phyloP scores from a whole-genome alignment of 441 rosid genomes.

The Gossypium schwendimanii region DNA sequence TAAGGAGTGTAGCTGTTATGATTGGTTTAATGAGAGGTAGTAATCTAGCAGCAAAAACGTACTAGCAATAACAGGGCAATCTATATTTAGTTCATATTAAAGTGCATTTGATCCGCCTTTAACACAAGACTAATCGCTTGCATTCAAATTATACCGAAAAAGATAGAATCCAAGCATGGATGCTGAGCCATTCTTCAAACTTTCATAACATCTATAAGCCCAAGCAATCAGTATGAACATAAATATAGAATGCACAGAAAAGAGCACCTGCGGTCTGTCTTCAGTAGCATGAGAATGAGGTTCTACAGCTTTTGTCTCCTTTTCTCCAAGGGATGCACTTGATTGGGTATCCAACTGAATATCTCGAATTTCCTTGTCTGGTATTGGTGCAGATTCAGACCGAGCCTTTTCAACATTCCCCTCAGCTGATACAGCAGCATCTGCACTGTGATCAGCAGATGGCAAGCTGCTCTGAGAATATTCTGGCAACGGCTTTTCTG shows the following conservation, averaged over 20 bases:
- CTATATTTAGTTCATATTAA: background rate
- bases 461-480: constrained; percentile 18
- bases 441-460: constrained; percentile 25
- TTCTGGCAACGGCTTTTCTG: constrained; percentile 26
- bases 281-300: constrained; percentile 13
- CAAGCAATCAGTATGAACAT: background rate
- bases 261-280: constrained; percentile 35
- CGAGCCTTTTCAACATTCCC: constrained; percentile 22
- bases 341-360: constrained; percentile 19
- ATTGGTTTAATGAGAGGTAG: background rate
- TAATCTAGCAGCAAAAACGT: background rate
- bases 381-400: constrained; percentile 28
- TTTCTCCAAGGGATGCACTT: constrained; percentile 24
- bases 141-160: background rate
- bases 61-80: background rate
- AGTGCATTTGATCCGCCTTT: background rate
- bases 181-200: background rate
- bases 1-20: background rate
- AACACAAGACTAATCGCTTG: background rate
- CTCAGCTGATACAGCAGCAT: constrained; percentile 26
- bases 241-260: background rate
- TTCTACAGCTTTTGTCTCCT: constrained; percentile 17
- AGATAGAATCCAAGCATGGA: background rate
- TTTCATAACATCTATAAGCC: background rate
- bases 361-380: constrained; percentile 30